Percentiles rank a stretch among this genome's conserved stretches.
phyloP scores from a whole-genome alignment of 2,329 filamentous ascomycete species.

The Gnomoniopsis smithogilvyi region DNA sequence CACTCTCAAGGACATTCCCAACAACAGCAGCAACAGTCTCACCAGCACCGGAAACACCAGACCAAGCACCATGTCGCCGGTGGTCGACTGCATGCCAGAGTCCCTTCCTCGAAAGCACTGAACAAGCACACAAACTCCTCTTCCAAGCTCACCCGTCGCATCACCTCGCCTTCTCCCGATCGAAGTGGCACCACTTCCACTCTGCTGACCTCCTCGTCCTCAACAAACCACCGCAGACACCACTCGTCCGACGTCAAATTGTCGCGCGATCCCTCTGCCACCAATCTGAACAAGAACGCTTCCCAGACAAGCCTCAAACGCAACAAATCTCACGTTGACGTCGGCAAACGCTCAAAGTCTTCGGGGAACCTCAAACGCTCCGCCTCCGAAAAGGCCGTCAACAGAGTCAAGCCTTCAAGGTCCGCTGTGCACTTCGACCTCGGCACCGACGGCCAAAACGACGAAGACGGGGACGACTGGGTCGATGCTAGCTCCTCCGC shows the following conservation, averaged over 20 bases:
- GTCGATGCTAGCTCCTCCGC: conserved; percentile 64
- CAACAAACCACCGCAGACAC: conserved; percentile 40
- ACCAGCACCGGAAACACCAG: conserved; percentile 30
- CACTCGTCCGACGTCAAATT: conserved; percentile 41
- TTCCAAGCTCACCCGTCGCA: conserved; percentile 40
- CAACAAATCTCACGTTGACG: conserved; percentile 57
- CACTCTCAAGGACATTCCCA: conserved; percentile 28
- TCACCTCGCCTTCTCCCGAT: conserved; percentile 41
- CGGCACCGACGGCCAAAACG: conserved; percentile 46
- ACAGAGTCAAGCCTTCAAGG: conserved; percentile 41
- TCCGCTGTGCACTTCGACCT: conserved; percentile 62
- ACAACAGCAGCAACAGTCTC: conserved; percentile 30
- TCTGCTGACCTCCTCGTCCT: conserved; percentile 26
- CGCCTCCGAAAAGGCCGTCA: conserved; percentile 46
- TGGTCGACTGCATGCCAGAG: conserved; percentile 47
- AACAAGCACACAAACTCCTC: conserved; percentile 39
- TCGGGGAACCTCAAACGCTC: conserved; percentile 51
- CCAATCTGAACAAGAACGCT: conserved; percentile 48
- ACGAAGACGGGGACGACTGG: conserved; percentile 53
- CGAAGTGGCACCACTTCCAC: conserved; percentile 22
- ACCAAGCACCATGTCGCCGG: conserved; percentile 40
- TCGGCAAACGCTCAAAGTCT: conserved; percentile 50
- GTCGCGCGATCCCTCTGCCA: conserved; percentile 39
- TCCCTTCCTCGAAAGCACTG: conserved; percentile 49
- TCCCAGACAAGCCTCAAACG: conserved; percentile 56